Conservation (phyloP, 1,284 basidiomycete genomes). For the Pseudozyma sp. region DNA sequence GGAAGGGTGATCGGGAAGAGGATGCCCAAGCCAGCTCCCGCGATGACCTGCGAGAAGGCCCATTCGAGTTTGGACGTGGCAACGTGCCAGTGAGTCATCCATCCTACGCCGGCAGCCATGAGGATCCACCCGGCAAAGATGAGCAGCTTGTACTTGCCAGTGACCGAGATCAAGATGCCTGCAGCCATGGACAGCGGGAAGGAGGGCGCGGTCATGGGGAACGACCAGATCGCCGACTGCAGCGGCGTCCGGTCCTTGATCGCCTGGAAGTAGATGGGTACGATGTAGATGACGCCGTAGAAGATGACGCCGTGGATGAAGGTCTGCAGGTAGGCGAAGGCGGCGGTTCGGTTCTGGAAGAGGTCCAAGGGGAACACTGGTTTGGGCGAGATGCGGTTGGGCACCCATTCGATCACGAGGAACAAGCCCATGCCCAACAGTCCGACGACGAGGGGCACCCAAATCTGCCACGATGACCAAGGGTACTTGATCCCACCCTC, state of each 20-base stretch:
- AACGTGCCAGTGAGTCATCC: conserved; percentile 68
- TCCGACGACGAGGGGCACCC: conserved; percentile 66
- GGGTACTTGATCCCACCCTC: conserved; percentile 68
- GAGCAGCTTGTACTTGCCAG: conserved; percentile 60
- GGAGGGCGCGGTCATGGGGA: conserved; percentile 64
- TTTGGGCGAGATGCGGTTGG: conserved; percentile 35
- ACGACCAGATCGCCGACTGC: conserved; percentile 70
- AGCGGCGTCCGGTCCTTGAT: conserved; percentile 71
- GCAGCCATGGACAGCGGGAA: conserved; percentile 49
- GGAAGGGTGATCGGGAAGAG: conserved; percentile 52
- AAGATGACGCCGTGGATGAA: conserved; percentile 66
- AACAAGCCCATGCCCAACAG: conserved; percentile 62
- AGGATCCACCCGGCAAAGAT: conserved; percentile 68
- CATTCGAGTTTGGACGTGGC: conserved; percentile 64
- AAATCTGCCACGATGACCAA: conserved; percentile 63
- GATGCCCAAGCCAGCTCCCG: conserved; percentile 42
- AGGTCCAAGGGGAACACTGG: conserved; percentile 66
- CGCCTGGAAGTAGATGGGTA: conserved; percentile 71
- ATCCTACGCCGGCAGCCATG: conserved; percentile 49
- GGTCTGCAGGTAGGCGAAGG: conserved; percentile 63
- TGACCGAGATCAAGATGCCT: conserved; percentile 52
- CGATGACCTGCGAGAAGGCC: conserved; percentile 67
- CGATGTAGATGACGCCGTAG: conserved; percentile 60
- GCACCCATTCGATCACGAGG: conserved; percentile 55
- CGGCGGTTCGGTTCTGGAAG: conserved; percentile 60